These are phyloP conservation scores for Cyclotella kingstonii DNA, from an alignment of 108 stramenopile genomes.

Conservation along the genomic window DNA sequence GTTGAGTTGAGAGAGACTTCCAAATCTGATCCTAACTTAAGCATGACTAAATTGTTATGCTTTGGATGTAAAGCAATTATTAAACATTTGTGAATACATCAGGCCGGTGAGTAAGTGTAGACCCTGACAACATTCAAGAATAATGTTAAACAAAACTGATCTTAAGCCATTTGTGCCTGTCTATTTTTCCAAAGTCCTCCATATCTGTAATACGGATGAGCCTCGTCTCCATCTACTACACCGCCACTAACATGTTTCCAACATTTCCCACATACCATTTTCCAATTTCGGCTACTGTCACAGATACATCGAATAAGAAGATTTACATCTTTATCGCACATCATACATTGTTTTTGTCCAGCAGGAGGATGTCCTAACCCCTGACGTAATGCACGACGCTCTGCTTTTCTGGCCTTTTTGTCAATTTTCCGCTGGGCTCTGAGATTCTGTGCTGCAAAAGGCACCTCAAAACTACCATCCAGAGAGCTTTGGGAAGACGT, in stretches of 20 bases:
- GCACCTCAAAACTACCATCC: too few species aligned
- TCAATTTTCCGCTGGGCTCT: slow-evolving; percentile 59
- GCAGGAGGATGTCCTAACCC: slow-evolving; percentile 55
- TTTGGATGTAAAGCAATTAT: too few species aligned
- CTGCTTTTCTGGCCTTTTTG: slow-evolving; percentile 64
- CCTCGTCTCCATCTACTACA: slow-evolving; percentile 77
- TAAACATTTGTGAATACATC: too few species aligned
- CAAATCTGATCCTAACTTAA: too few species aligned
- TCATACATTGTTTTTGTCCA: slow-evolving; percentile 68
- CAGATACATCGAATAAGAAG: slow-evolving; percentile 66
- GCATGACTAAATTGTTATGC: too few species aligned
- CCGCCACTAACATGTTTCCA: slow-evolving; percentile 84
- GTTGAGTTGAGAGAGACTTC: too few species aligned
- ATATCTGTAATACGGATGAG: slow-evolving; percentile 84
- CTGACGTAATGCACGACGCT: slow-evolving; percentile 62
- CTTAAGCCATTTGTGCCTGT: slow-evolving; percentile 20
- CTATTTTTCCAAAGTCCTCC: slow-evolving; percentile 89
- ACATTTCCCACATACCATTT: slow-evolving; percentile 85
- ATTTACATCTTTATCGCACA: slow-evolving; percentile 59
- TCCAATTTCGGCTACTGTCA: slow-evolving; percentile 58
- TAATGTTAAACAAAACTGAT: too few species aligned
- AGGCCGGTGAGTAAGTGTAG: too few species aligned
- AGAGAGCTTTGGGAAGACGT: too few species aligned
- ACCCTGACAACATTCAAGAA: too few species aligned
- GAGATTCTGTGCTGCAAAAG: too few species aligned